Base-by-base conservation (phyloP, 805 yeast species). In the Metschnikowia reukaufii region DNA sequence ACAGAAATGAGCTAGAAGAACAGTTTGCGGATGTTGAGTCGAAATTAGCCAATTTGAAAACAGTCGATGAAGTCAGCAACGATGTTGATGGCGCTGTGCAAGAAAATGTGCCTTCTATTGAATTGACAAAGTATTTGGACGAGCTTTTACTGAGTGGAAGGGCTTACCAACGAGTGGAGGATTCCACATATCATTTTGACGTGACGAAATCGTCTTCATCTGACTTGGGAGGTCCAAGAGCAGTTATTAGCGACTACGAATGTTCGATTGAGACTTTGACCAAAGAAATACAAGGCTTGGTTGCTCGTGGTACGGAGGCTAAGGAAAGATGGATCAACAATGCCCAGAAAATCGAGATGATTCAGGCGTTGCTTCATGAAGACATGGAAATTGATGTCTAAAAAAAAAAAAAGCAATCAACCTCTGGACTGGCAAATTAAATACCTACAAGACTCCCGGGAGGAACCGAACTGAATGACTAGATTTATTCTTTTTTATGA, bases 241-340 rank as follows among this genome's bases (percentile, higher is more conserved):
- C 58, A 6, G 48, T 63, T 10, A 63, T 57, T 10, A 37, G 56
- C n/a, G 69, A 71, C 31, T 69, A 68, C 48, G 73, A 70, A 30
- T 47, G 44, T 9, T 51, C 66, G 43, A 65, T 68, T 32, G 60
- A 52, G 4, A 49, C 48, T 5, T 50, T 69, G 16, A 43, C 56
- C 3, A 43, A 38, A 5, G 64, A 62, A n/a, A 64, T 72, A 3
- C 53, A 56, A 19, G 66, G 58, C 1, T 56, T 69, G 37, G 57
- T 67, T 3, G 53, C 52, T n/a, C 64, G 62, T 36, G 70, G 73
- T 1, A 56, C 66, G 0, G 60, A 50, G 27, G 61, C 68, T 13
- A 68, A 66, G 51, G 63, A 62, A 40, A 51, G 63, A 27, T 72
- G 76, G 76, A 54, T 59, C 33, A 48, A 33, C 9, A 69, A 69